These are phyloP conservation scores for Claviceps paspali DNA, from an alignment of 2,329 filamentous ascomycete species.

Conservation along the genomic window DNA sequence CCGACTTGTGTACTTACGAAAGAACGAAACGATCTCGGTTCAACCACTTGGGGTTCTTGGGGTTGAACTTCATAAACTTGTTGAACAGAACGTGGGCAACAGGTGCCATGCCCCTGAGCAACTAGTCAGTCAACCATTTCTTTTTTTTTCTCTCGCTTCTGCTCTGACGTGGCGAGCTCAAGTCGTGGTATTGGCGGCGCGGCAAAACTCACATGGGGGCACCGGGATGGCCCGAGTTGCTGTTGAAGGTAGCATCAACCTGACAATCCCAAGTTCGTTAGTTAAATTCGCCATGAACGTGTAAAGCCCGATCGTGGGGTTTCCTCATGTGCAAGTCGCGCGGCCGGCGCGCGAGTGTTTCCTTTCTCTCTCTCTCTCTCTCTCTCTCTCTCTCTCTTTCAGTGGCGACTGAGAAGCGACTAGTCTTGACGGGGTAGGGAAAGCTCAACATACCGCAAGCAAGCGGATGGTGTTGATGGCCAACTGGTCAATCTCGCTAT, in stretches of 20 bases:
- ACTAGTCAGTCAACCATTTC: slow-evolving; percentile 16
- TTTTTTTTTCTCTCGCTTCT: background rate
- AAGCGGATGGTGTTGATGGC: slow-evolving; percentile 97
- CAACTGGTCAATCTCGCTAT: slow-evolving; percentile 72
- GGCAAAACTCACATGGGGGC: slow-evolving; percentile 73
- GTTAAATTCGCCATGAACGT: background rate
- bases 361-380: background rate
- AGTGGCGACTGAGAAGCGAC: background rate
- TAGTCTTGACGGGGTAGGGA: slow-evolving; percentile 13
- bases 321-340: no score
- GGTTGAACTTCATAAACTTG: slow-evolving; percentile 99
- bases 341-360: no score
- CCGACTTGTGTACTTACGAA: slow-evolving; percentile 53
- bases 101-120: slow-evolving; percentile 63
- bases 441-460: slow-evolving; percentile 61
- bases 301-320: slow-evolving; percentile 1
- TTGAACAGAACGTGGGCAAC: slow-evolving; percentile 95
- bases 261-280: slow-evolving; percentile 22
- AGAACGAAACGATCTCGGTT: slow-evolving; percentile 98
- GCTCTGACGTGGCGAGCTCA: background rate
- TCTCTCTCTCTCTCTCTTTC: background rate
- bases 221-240: slow-evolving; percentile 97
- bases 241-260: slow-evolving; percentile 93
- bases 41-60: slow-evolving; percentile 92
- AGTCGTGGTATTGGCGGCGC: background rate